A percentile compares a stretch with the other conserved stretches of the same genome.
These are phyloP conservation scores for Eucalyptus marginata DNA, from an alignment of 345 rosid genomes.

Conservation along the genomic window DNA sequence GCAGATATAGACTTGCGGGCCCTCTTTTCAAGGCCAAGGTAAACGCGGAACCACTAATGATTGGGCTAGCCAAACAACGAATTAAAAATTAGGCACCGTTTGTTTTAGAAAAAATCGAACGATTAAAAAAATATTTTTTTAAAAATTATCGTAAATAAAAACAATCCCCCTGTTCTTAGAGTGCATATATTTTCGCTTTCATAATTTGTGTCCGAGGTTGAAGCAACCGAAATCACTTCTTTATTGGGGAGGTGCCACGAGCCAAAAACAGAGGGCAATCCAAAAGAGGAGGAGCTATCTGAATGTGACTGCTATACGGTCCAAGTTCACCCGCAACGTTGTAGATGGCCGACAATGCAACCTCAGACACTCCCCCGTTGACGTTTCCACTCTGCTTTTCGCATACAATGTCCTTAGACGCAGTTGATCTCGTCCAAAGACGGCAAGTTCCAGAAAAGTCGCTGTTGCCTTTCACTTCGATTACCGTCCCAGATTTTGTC, in stretches of 20 bases:
- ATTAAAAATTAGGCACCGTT: neutral
- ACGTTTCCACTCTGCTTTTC: neutral
- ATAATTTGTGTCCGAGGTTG: neutral
- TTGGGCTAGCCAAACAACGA: neutral
- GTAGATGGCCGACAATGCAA: neutral
- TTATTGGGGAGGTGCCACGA: neutral
- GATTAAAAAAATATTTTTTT: neutral
- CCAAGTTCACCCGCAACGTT: neutral
- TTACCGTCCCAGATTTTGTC: neutral
- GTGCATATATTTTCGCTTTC: neutral
- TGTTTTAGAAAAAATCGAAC: neutral
- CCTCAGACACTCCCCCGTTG: neutral
- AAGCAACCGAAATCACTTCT: neutral
- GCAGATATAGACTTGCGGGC: neutral
- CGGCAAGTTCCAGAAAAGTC: neutral
- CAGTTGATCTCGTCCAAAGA: neutral
- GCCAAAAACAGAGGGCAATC: neutral
- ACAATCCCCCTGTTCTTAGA: neutral
- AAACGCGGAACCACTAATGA: neutral
- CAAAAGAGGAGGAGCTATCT: neutral
- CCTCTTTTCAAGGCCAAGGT: neutral
- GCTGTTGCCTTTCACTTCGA: neutral
- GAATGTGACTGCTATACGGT: neutral
- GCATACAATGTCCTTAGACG: neutral
- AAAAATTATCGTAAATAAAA: neutral